These are phyloP conservation scores for Acorus calamus DNA, from an alignment of 106 monocot species.

Conservation along the genomic window DNA sequence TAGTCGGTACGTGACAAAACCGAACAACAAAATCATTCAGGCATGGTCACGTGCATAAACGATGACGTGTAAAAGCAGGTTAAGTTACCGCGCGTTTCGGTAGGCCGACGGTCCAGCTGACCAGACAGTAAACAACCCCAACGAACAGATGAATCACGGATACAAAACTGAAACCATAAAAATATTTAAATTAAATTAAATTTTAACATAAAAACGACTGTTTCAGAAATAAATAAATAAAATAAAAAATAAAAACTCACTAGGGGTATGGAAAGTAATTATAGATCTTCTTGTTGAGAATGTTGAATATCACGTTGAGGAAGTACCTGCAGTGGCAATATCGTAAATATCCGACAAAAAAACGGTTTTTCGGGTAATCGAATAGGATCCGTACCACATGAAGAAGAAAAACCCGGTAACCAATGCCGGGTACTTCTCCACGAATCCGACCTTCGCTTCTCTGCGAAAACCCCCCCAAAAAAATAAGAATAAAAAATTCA, in stretches of 20 bases:
- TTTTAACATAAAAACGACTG: background rate
- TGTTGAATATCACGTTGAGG: constrained; percentile 98
- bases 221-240: background rate
- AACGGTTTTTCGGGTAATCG: background rate
- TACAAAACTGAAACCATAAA: constrained; percentile 54
- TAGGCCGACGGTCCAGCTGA: constrained; percentile 81
- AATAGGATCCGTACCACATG: constrained; percentile 41
- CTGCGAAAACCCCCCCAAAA: constrained; percentile 11
- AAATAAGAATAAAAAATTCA: background rate
- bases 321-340: constrained; percentile 63
- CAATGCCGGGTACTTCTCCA: constrained; percentile 66
- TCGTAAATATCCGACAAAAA: background rate
- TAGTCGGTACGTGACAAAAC: too few species aligned
- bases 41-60: background rate
- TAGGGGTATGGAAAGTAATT: constrained; percentile 99
- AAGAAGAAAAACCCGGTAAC: constrained; percentile 99
- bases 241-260: constrained; percentile 43
- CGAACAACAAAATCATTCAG: too few species aligned
- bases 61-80: background rate
- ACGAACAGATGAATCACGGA: constrained; percentile 78
- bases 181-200: background rate
- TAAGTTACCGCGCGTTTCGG: constrained; percentile 95
- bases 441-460: constrained; percentile 49
- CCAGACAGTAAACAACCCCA: constrained; percentile 83
- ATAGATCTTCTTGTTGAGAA: constrained; percentile 99